These are phyloP conservation scores for Mycena vitilis DNA, from an alignment of 768 basidiomycete genomes.

Conservation along the genomic window DNA sequence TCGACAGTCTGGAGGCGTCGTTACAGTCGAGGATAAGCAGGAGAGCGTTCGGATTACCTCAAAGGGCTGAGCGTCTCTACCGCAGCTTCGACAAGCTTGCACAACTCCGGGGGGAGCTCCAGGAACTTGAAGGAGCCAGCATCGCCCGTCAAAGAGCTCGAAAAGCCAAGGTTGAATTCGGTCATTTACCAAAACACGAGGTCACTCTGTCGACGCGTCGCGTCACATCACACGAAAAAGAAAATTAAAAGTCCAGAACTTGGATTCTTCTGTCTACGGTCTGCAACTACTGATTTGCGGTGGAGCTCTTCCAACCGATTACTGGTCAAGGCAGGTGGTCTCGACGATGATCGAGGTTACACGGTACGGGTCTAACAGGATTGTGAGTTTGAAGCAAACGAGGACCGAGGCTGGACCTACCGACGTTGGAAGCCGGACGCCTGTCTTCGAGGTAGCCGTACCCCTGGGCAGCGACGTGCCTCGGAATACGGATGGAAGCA, in stretches of 20 bases:
- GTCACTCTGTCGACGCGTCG: conserved; percentile 11
- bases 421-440: conserved; percentile 98
- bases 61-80: conserved; percentile 45
- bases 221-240: conserved; percentile 1
- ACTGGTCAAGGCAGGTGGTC: conserved; percentile 82
- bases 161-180: conserved; percentile 65
- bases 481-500: conserved; percentile 95
- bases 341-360: conserved; percentile 92
- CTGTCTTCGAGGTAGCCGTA: conserved; percentile 97
- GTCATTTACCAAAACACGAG: conserved; percentile 50
- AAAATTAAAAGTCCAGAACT: neutral
- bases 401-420: conserved; percentile 54
- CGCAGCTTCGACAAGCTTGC: conserved; percentile 68
- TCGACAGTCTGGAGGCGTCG: conserved; percentile 62
- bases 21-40: conserved; percentile 20
- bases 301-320: conserved; percentile 34
- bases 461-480: conserved; percentile 92
- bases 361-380: conserved; percentile 85
- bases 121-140: conserved; percentile 73
- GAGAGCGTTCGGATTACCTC: conserved; percentile 41
- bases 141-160: conserved; percentile 59
- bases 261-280: neutral
- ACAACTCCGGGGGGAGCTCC: conserved; percentile 80
- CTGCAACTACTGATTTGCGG: neutral
- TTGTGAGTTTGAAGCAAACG: conserved; percentile 3